Evolutionary conservation across 306 rosid species (phyloP), one percentile per base, ranked within the genome.

Genomic region (Lupinus albus): DNA sequence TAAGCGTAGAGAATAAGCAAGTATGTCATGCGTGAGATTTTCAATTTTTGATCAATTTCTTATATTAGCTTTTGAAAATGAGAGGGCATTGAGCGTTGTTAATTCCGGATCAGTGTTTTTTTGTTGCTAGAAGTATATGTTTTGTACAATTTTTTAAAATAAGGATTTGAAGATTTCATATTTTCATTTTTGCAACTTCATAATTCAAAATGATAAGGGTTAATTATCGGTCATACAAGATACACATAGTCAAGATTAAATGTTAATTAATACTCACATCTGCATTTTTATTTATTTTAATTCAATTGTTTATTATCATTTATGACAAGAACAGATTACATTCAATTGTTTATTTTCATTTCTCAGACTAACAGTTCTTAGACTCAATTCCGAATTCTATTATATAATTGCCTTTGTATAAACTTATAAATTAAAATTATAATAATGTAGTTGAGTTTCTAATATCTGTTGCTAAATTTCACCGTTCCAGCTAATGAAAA

Each of bases 401-500:
- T n/a, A n/a, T n/a, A n/a, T n/a, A n/a, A n/a, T n/a, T n/a, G n/a
- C 17, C 9, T 12, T 56, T 20, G 11, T 39, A n/a, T 44, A 38
- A 8, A 21, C 13, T 51, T 52, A 6, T n/a, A 10, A 17, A 25
- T 25, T 25, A 25, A 2, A 25, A 25, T 15, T 25, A 1, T 25
- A 25, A 25, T 25, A 21, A 6, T 14, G 59, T 35, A 56, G 5
- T 55, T 11, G 11, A 17, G 70, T 72, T 72, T 59, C 20, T 42
- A n/a, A 32, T 51, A 16, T 15, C 18, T 57, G 20, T 14, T 46
- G 65, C 33, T 53, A 68, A 79, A 17, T 46, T 47, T 44, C 52
- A 13, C 20, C 33, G 28, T 78, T 74, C 56, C 84, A 94, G 97
- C 97, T 76, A 50, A 82, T 46, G 97, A 94, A 55, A 84, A 84